Base-by-base conservation (phyloP, 2,329 filamentous ascomycete genomes). In the Emergomyces africanus region DNA sequence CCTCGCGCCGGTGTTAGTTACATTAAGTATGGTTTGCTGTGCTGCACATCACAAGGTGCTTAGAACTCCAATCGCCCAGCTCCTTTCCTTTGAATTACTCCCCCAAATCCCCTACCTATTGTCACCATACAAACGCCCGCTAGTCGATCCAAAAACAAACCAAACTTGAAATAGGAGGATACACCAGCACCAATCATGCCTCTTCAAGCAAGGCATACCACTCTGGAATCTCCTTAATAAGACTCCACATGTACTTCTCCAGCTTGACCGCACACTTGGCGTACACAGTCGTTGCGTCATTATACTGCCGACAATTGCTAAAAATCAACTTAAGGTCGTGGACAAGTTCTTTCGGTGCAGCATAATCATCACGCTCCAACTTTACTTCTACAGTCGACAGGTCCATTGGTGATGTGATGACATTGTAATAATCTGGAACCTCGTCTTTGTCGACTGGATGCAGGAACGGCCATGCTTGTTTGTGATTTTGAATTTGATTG, bases 381-480 rank as follows among this genome's bases (percentile, higher is more conserved):
- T 90, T 91, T 63, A 79, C 81, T 73, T 95, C 90, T 88, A 95
- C 94, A 44, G 89, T 94, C 59, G 80, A 82, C 44, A 94, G 79
- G 69, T 92, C 89, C 90, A 95, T 95, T 57, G 89, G 89, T 70
- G 91, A 85, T 68, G 88, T 89, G 77, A 95, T 95, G 63, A 95
- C 89, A 57, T 92, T 87, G 78, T 95, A 95, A 75, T 95, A 95
- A 72, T 95, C 90, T 48, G 87, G 83, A 0, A 95, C 90, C 62
- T 95, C 90, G 66, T 95, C 89, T 66, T 85, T 84, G 70, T 89
- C 92, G 64, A 95, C 90, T 1, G 90, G 89, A 18, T 86, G 80
- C 49, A 90, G 78, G 78, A 95, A 30, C 0, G 90, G 90, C 90
- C 90, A 95, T 0, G 88, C 86, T 18, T 85, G 85, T 66, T 83